Evolutionary conservation across 345 rosid genomes (phyloP), one percentile per base, ranked within the genome.

Genomic region (Passiflora organensis): DNA sequence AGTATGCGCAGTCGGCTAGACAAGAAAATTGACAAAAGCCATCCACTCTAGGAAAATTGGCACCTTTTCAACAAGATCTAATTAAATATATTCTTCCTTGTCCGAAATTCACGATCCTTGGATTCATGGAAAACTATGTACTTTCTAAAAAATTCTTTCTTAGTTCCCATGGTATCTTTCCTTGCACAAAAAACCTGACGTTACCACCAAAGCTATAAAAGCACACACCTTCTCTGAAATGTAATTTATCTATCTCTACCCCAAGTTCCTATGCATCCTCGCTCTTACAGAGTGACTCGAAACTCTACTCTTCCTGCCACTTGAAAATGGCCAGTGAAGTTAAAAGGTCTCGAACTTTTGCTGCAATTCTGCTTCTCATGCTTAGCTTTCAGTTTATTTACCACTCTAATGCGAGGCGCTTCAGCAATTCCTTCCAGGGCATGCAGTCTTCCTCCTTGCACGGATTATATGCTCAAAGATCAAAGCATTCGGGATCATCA

Each of bases 401-500:
- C 41, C 15, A 51, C 28, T 39, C 64, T 0, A 63, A 64, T 37
- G 62, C 58, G 15, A 15, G 38, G 17, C 20, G 45, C 1, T 14
- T 56, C 24, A 53, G 25, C 10, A 13, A 3, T 37, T 16, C 43
- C 13, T 25, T 43, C 42, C 16, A 44, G 34, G 51, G 10, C 6
- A 11, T 52, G 34, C 20, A 28, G 43, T 12, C 11, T 0, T 14
- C 2, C 55, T 55, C 55, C 5, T 15, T 10, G 28, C 13, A 52
- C 13, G 37, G 43, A 6, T 20, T 48, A 41, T 51, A 24, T 44
- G 10, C 51, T 14, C 45, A 50, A 14, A 37, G 66, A n/a, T 16
- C 46, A 32, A 63, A 54, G 61, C 21, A 48, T 4, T 78, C 80
- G 0, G 75, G 80, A 14, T 76, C 82, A 14, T 75, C 82, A 2